Evolutionary conservation across 352 stramenopile species (phyloP).

Genomic region (Globisporangium paddicum): DNA sequence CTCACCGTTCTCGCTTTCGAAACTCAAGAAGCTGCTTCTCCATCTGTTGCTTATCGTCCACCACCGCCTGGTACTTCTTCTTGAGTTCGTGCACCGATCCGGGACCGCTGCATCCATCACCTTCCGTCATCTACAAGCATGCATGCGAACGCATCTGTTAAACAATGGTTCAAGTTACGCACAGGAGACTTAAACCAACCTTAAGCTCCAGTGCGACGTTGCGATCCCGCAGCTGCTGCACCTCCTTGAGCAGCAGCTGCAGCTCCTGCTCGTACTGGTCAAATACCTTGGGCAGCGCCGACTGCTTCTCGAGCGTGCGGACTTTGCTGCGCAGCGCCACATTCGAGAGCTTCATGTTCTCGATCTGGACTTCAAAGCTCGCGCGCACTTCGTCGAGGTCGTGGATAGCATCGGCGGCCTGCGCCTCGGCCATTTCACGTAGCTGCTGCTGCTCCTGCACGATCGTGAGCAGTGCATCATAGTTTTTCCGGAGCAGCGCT

Average conservation of each 20-base stretch:
- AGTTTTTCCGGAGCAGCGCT: conserved; percentile 67
- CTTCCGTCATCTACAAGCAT: conserved; percentile 10
- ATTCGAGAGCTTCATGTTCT: conserved; percentile 72
- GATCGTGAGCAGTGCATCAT: conserved; percentile 69
- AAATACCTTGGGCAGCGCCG: conserved; percentile 45
- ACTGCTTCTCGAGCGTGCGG: conserved; percentile 46
- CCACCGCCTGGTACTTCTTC: conserved; percentile 55
- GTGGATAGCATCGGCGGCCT: conserved; percentile 34
- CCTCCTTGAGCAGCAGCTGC: conserved; percentile 36
- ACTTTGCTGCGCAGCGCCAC: conserved; percentile 65
- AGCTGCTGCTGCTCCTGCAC: conserved; percentile 68
- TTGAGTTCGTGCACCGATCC: conserved; percentile 44
- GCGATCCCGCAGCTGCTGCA: conserved; percentile 48
- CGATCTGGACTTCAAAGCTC: conserved; percentile 63
- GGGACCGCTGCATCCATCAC: conserved; percentile 9
- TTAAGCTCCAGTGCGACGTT: conserved; percentile 69
- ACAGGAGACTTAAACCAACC: too few species aligned
- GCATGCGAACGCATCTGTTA: neutral
- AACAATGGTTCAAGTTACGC: neutral
- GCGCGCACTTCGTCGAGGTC: conserved; percentile 49
- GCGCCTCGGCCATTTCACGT: conserved; percentile 44
- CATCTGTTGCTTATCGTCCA: conserved; percentile 56
- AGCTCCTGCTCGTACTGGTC: conserved; percentile 75
- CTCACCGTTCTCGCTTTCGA: conserved; percentile 54
- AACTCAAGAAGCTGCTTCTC: conserved; percentile 50